phyloP scores from a whole-genome alignment of 2,329 filamentous ascomycete species.

The Aspergillus latus region DNA sequence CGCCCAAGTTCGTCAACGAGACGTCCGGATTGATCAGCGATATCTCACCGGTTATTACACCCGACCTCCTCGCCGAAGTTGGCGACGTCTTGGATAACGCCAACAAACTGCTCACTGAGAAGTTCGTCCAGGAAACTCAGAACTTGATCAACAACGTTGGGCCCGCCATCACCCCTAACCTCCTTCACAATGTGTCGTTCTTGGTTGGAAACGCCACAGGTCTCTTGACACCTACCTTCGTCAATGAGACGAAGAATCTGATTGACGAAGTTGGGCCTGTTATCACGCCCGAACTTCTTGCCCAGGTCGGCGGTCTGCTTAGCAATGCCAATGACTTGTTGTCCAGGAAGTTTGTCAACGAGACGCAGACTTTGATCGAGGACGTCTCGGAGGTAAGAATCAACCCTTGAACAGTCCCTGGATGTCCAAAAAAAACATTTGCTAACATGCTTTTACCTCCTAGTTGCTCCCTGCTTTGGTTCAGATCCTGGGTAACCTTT shows the following conservation, averaged over 20 bases:
- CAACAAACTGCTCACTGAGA: slow-evolving; percentile 27
- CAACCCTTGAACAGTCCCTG: neutral
- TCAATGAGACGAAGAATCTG: slow-evolving; percentile 29
- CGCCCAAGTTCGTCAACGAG: slow-evolving; percentile 25
- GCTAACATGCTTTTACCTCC: slow-evolving; percentile 16
- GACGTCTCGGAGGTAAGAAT: slow-evolving; percentile 31
- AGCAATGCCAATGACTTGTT: slow-evolving; percentile 21
- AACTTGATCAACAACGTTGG: slow-evolving; percentile 23
- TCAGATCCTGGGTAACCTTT: slow-evolving; percentile 32
- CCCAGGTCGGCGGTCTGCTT: slow-evolving; percentile 25
- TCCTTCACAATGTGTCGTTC: slow-evolving; percentile 30
- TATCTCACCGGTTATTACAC: slow-evolving; percentile 24
- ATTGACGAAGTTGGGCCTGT: slow-evolving; percentile 31
- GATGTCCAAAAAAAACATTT: neutral
- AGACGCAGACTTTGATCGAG: slow-evolving; percentile 30
- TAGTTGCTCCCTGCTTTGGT: slow-evolving; percentile 33
- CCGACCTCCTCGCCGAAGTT: slow-evolving; percentile 24
- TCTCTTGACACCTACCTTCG: slow-evolving; percentile 33
- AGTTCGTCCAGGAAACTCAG: slow-evolving; percentile 29
- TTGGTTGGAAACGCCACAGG: slow-evolving; percentile 33
- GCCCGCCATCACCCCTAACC: slow-evolving; percentile 27
- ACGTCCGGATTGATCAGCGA: slow-evolving; percentile 23
- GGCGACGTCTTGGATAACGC: slow-evolving; percentile 26
- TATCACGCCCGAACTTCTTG: slow-evolving; percentile 30
- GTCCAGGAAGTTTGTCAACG: slow-evolving; percentile 26